phyloP scores from a whole-genome alignment of 805 yeast species.

The Dipodascopsis tothii region DNA sequence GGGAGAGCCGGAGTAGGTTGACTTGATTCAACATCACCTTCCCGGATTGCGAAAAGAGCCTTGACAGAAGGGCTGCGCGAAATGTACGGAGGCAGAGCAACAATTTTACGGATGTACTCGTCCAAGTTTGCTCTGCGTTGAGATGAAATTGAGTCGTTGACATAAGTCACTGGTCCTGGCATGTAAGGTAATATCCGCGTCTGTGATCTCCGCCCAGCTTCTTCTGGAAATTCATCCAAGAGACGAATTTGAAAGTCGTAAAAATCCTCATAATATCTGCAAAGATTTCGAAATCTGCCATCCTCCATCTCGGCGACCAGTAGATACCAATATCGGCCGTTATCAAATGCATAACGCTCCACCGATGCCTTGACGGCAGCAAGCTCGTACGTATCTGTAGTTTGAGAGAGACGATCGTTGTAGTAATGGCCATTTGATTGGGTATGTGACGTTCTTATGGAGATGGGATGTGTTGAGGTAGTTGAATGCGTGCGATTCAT shows the following conservation, averaged over 20 bases:
- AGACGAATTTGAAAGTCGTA: constrained; percentile 84
- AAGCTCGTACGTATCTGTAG: constrained; percentile 21
- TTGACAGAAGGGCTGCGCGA: constrained; percentile 38
- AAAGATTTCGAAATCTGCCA: constrained; percentile 63
- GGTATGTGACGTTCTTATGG: too few relatives aligned
- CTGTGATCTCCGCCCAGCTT: constrained; percentile 79
- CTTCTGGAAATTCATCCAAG: constrained; percentile 77
- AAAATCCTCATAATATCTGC: constrained; percentile 91
- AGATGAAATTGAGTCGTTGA: constrained; percentile 63
- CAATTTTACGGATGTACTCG: constrained; percentile 50
- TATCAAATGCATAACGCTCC: constrained; percentile 69
- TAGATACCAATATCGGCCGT: constrained; percentile 83
- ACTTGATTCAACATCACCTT: constrained; percentile 52
- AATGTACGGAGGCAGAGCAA: constrained; percentile 68
- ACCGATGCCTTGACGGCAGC: constrained; percentile 60
- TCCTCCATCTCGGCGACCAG: constrained; percentile 58
- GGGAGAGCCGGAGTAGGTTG: constrained; percentile 30
- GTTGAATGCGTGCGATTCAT: too few relatives aligned
- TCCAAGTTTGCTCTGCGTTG: constrained; percentile 51
- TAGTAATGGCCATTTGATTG: background rate
- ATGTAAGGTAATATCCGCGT: constrained; percentile 82
- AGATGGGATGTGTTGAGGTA: too few relatives aligned
- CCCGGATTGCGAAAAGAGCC: constrained; percentile 58
- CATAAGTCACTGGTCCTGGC: constrained; percentile 92
- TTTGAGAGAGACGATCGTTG: background rate